Percentiles rank a stretch among this genome's conserved stretches.
These are phyloP conservation scores for Cystobasidium tubakii DNA, from an alignment of 768 basidiomycete species.

Conservation along the genomic window DNA sequence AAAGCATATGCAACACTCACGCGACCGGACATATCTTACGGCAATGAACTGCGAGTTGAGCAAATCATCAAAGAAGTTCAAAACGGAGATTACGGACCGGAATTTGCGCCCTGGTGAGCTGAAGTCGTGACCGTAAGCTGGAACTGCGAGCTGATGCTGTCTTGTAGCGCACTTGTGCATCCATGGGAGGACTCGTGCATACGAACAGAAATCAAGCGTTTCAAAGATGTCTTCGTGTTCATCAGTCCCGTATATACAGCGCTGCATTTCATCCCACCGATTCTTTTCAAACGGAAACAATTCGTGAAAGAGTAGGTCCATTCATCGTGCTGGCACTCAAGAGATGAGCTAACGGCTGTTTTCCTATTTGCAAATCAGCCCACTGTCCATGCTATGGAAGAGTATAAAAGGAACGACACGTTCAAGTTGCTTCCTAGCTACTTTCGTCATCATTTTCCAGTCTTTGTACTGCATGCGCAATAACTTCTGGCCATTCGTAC, in stretches of 20 bases:
- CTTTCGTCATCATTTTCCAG: slow-evolving; percentile 76
- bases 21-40: slow-evolving; percentile 44
- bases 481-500: slow-evolving; percentile 38
- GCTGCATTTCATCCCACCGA: slow-evolving; percentile 76
- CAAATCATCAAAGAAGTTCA: slow-evolving; percentile 43
- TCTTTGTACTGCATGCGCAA: slow-evolving; percentile 42
- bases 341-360: not conserved
- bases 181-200: slow-evolving; percentile 64
- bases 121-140: not conserved
- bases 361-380: slow-evolving; percentile 46
- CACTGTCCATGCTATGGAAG: slow-evolving; percentile 61
- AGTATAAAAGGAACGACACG: slow-evolving; percentile 68
- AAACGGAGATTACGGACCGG: slow-evolving; percentile 46
- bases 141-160: not conserved
- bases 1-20: slow-evolving; percentile 11
- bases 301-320: slow-evolving; percentile 56
- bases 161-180: slow-evolving; percentile 63
- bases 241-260: slow-evolving; percentile 65
- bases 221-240: slow-evolving; percentile 67
- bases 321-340: not conserved
- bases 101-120: slow-evolving; percentile 49
- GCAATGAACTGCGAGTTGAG: slow-evolving; percentile 45
- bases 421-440: slow-evolving; percentile 78
- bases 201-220: slow-evolving; percentile 62
- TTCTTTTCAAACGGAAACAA: slow-evolving; percentile 68